Percentiles rank a stretch among this genome's conserved stretches.
Evolutionary conservation across 176 grass and related monocot species (phyloP).

Genomic region (Eleusine coracana): DNA sequence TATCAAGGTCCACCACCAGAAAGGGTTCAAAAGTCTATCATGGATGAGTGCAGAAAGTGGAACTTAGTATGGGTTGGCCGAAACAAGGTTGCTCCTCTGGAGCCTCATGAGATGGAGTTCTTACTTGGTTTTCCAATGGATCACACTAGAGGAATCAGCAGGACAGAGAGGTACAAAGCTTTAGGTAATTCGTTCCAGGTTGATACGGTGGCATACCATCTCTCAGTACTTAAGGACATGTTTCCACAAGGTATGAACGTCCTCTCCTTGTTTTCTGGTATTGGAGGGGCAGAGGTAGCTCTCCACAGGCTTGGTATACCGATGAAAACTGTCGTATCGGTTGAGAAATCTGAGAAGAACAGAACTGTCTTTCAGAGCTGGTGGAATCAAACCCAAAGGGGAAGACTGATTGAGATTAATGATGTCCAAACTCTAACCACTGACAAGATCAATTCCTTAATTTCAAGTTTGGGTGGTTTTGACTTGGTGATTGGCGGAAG

Average conservation of each 20-base stretch:
- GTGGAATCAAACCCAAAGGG: constrained; percentile 87
- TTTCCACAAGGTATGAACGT: constrained; percentile 80
- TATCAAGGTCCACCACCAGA: constrained; percentile 41
- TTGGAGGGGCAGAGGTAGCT: constrained; percentile 95
- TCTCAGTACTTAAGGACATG: constrained; percentile 66
- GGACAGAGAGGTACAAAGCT: constrained; percentile 71
- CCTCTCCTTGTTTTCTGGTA: constrained; percentile 81
- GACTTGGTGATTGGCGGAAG: constrained; percentile 87
- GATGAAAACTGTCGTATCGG: constrained; percentile 66
- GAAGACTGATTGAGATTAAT: constrained; percentile 57
- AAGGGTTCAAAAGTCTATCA: constrained; percentile 54
- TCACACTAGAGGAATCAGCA: constrained; percentile 76
- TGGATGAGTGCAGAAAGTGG: constrained; percentile 79
- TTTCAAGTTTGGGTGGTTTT: constrained; percentile 57
- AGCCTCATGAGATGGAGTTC: constrained; percentile 82
- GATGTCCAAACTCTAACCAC: constrained; percentile 59
- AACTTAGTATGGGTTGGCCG: constrained; percentile 83
- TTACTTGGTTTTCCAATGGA: constrained; percentile 77
- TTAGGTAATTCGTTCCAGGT: constrained; percentile 93
- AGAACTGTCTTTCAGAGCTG: constrained; percentile 70
- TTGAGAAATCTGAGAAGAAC: constrained; percentile 74
- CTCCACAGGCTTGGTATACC: constrained; percentile 75
- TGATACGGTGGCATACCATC: constrained; percentile 76
- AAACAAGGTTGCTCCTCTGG: constrained; percentile 74
- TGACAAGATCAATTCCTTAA: constrained; percentile 36